Evolutionary conservation across 1,139 yeast genomes (phyloP), one percentile per base, ranked within the genome.

Genomic region (Saccharomyces uvarum): DNA sequence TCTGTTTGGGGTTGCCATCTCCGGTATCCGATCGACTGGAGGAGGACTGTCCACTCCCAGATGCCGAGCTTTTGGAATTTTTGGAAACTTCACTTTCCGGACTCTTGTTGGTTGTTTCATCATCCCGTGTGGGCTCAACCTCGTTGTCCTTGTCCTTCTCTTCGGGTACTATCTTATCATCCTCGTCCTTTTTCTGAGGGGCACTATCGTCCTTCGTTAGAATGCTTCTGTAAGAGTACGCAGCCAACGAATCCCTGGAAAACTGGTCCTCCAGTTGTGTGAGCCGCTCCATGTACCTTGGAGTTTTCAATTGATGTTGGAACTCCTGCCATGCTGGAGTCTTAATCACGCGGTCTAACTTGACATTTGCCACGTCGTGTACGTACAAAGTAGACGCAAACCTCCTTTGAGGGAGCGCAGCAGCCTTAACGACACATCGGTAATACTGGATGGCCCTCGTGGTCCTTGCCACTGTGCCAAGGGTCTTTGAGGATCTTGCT

Each of bases 141-240:
- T 56, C 55, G 24, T 54, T 56, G 27, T 52, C 53, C 0, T 51
- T 44, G 4, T 33, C 38, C 41, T 29, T 24, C 4, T 49, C 24
- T 19, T 38, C 44, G 4, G 44, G 44, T 38, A 38, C 44, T 38
- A 38, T 38, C 24, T 38, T 38, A 13, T 11, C 27, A 16, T 52
- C 44, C 14, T 54, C 38, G 13, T 50, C 50, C 44, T 56, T 55
- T 41, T 56, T 55, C 24, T 56, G 55, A 11, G 51, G 52, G 31
- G 54, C 42, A 14, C 58, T 50, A 13, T 54, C 57, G 21, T 46
- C 32, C 33, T 24, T 56, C 53, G 21, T 41, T 49, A 9, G 24
- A 5, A 42, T 47, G 16, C 8, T 49, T 38, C 19, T 38, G 44
- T 19, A 11, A 11, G 11, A 3, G 13, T 38, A 19, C 3, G 44